Base-by-base conservation (phyloP, 2,329 filamentous ascomycete genomes). In the Apiospora kogelbergensis region DNA sequence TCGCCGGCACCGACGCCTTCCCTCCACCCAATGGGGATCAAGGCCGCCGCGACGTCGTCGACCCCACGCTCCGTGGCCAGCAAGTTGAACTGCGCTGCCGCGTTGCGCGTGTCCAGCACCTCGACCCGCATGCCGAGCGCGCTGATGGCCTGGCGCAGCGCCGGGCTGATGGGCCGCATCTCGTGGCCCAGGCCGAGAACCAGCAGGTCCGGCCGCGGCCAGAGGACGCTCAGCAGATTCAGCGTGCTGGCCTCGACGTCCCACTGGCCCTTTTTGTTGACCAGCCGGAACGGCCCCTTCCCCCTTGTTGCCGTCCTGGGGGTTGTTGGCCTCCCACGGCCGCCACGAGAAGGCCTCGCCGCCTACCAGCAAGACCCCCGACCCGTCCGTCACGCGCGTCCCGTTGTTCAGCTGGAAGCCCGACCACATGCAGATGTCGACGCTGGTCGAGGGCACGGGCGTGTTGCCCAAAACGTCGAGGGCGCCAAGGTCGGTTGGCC, bases 21-120 rank as follows among this genome's bases (percentile, higher is more conserved):
- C 74, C 85, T 88, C 93, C 93, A 97, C 2, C 94, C 94, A 67
- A 96, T 86, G 0, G 95, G 95, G 79, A 98, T 88, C 80, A 99
- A 79, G 11, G 94, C 95, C 2, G 94, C 95, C 37, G 94, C 95
- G 71, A 98, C 90, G 75, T 95, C 91, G 24, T 89, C 86, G 6
- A 96, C 90, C 1, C 96, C 95, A 66, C 96, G 85, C 83, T 99
- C 96, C 22, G 94, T 98, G n/a, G 94, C 95, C 68, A 99, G 83
- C 76, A 99, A 79, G 78, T 99, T 99, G 80, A 96, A 99, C 79
- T 98, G 94, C 42, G 95, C 92, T 1, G 95, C 93, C 10, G 96
- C 96, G 81, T 98, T 98, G 72, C 94, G 86, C 41, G 96, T 98
- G 81, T 98, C 96, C 76, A 95, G 87, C 3, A 98, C 86, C 76